A percentile compares a stretch with the other conserved stretches of the same genome.
These are phyloP conservation scores for Claviceps purpurea DNA, from an alignment of 2,329 filamentous ascomycete genomes.

Conservation along the genomic window DNA sequence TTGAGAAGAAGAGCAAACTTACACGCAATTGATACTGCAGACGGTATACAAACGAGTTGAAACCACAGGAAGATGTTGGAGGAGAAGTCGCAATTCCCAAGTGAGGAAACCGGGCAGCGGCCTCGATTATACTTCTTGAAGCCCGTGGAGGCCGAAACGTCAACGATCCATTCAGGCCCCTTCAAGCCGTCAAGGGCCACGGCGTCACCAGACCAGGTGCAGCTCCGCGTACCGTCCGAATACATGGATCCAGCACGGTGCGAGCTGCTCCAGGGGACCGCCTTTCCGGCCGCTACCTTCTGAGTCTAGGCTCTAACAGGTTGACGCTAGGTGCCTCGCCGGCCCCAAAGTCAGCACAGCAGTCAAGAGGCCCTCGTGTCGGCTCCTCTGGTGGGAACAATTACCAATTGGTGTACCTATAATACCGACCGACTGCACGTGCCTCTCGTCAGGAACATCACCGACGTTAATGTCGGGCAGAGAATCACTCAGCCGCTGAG, in stretches of 20 bases:
- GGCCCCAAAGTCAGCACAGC: no score
- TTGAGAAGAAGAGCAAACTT: not conserved
- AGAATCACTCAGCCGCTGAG: no score
- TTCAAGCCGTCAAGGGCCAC: not conserved
- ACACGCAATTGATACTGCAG: conserved; percentile 4
- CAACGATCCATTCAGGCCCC: not conserved
- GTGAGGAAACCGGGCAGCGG: conserved; percentile 2
- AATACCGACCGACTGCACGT: no score
- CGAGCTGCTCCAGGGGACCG: not conserved
- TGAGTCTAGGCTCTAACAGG: no score
- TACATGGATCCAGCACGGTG: not conserved
- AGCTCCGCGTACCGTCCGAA: conserved; percentile 7
- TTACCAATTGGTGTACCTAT: no score
- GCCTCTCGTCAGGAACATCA: no score
- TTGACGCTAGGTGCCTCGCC: no score
- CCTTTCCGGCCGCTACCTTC: conserved; percentile 2
- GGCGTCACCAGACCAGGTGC: conserved; percentile 6
- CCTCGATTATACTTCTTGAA: conserved; percentile 6
- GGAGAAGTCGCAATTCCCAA: not conserved
- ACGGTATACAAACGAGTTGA: not conserved
- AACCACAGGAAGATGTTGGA: conserved; percentile 1
- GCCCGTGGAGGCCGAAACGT: not conserved
- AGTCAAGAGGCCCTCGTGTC: no score
- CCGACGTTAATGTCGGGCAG: no score
- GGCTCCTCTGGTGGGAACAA: no score